Evolutionary conservation across 2,329 filamentous ascomycete species (phyloP), one percentile per base, ranked within the genome.

Genomic region (Orbilia javanica): DNA sequence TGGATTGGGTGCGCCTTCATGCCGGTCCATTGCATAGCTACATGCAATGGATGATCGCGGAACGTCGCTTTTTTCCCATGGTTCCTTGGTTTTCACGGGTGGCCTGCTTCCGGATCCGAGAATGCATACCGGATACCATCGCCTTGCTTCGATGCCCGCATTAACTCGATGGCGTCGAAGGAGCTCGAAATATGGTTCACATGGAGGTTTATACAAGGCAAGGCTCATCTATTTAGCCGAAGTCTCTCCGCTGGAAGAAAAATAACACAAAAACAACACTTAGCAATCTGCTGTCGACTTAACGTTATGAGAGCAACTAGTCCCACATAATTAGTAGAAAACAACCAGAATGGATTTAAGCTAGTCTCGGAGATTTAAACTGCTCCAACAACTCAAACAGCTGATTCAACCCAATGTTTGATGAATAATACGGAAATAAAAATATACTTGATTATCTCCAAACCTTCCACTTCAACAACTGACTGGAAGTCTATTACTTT

Each of bases 221-320:
- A 42, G 22, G 18, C 46, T n/a, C n/a, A n/a, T n/a, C n/a, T n/a
- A 66, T 77, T 71, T 53, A 66, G 57, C 73, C 73, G 73, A 77
- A 77, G 73, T 77, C 55, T 77, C 73, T 77, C 73, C 73, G 7
- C 4, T 13, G 22, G 8, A 20, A 39, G 22, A 20, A 60, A 60
- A 76, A 76, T 70, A 36, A 39, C 72, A 76, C 72, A 69, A 64
- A 55, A 65, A 48, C 72, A 76, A 76, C 72, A 57, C 72, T 27
- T 42, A 22, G 29, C 42, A 53, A 67, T 42, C 22, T 34, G 15
- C 57, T 25, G 50, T 60, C 15, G 13, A 15, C 34, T 18, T 60
- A 25, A 60, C 55, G 55, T 42, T 60, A 60, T 60, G n/a, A 15
- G 2, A 2, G n/a, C 11, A 1, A 20, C 11, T 10, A 2, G 34